Base-by-base conservation (phyloP, 164 flowering plant species). In the Aristolochia contorta region DNA sequence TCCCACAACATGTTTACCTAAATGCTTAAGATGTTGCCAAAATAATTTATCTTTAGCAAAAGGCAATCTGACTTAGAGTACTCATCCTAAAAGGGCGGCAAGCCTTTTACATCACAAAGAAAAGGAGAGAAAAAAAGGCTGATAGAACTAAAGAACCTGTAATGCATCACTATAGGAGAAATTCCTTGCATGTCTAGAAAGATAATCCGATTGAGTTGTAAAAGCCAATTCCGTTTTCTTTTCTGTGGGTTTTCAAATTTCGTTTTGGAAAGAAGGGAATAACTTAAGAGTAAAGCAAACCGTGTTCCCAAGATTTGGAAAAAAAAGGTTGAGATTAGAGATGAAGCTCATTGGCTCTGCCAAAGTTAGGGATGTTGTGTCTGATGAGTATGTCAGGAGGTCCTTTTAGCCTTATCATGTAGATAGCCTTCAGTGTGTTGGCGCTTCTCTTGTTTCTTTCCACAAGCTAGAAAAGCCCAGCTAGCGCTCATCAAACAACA, bases 311-410 rank as follows among this genome's bases (percentile, higher is more conserved):
- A 37, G 9, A 37, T 37, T 37, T 3, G 43, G 43, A 37, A 37
- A 67, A 57, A 58, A 52, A 27, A 27, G 18, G 43, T 48, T 51
- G 27, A 51, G 54, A 57, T 56, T 27, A 41, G 41, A 43, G 21
- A 54, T 41, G 59, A 68, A 54, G 16, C n/a, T 54, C 14, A 68
- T 61, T 64, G 65, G 64, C 61, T 60, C 23, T 45, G 50, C 33
- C 53, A 71, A 71, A 72, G 69, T 54, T 59, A 49, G 57, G 19
- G 62, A 24, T 46, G 61, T 58, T 43, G 65, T 61, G 63, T 60
- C 47, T 66, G 57, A 70, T 67, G 71, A 74, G 66, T 67, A 61
- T 67, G 63, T 67, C 57, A 63, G 61, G 21, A 19, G 62, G 56
- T 33, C 33, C 2, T 54, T 23, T 25, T 24, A 5, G 20, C 27